Base-by-base conservation (phyloP, 495 filamentous ascomycete species). In the Aeminium ludgeri region DNA sequence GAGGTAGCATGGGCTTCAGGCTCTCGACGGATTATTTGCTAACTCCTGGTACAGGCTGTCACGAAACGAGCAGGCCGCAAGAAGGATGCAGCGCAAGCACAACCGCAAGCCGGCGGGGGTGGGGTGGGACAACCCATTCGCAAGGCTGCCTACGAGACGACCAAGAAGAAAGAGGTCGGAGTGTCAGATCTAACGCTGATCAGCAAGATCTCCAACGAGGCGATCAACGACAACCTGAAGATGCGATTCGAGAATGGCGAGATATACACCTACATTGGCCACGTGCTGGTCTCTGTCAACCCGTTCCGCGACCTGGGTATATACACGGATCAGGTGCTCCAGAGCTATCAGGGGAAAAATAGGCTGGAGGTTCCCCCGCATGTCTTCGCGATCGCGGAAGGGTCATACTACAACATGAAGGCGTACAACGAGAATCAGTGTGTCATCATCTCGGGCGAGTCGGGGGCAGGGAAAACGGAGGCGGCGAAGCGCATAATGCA, bases 181-280 rank as follows among this genome's bases (percentile, higher is more conserved):
- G 87, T 99, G 20, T 94, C 91, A 15, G 91, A 99, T 69, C 70
- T 99, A 51, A 99, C 91, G 4, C 68, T 99, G 45, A 80, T 99
- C 52, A 92, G 84, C 65, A 95, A 96, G 64, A 89, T 99, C 45
- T 89, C 86, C 45, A 94, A 96, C 57, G 91, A 99, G 59, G 86
- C 86, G 13, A 99, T 99, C 66, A 99, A 99, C 62, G 87, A 95
- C 42, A 99, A 99, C 60, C 55, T 99, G 60, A 91, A 93, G 66
- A 83, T 93, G 59, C 78, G 91, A 30, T 99, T 99, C 59, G 82
- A 95, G 53, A 83, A 86, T 68, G 76, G 66, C 48, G 86, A 96
- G 65, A 99, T 99, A 58, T 99, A 99, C 65, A 99, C 91, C 42
- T 99, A 99, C 65, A 99, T 99, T 55, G 91, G 91, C 62, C 87